phyloP scores from a whole-genome alignment of 495 filamentous ascomycete species.

The Penicillium lividum region DNA sequence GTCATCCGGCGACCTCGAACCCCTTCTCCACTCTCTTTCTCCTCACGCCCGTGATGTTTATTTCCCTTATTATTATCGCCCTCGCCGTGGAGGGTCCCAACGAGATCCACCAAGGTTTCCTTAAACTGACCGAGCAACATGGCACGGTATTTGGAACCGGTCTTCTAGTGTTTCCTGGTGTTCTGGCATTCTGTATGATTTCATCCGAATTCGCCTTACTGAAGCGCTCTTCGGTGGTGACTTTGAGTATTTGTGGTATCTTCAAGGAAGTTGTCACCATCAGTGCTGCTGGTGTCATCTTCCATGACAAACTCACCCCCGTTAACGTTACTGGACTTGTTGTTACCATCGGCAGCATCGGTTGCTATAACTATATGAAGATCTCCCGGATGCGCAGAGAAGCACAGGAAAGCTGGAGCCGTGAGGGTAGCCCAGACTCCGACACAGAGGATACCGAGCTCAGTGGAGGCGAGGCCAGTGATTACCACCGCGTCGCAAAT shows the following conservation, averaged over 20 bases:
- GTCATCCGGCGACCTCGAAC: slow-evolving; percentile 93
- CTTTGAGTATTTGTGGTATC: slow-evolving; percentile 93
- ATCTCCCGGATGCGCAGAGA: slow-evolving; percentile 83
- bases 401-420: slow-evolving; percentile 41
- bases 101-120: slow-evolving; percentile 62
- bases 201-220: slow-evolving; percentile 93
- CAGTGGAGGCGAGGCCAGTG: slow-evolving; percentile 25
- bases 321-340: slow-evolving; percentile 86
- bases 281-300: slow-evolving; percentile 80
- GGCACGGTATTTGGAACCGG: slow-evolving; percentile 57
- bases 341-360: slow-evolving; percentile 87
- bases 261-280: slow-evolving; percentile 99
- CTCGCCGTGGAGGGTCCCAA: slow-evolving; percentile 80
- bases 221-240: slow-evolving; percentile 93
- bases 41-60: slow-evolving; percentile 94
- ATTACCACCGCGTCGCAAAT: slow-evolving; percentile 31
- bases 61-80: slow-evolving; percentile 76
- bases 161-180: slow-evolving; percentile 85
- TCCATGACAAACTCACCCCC: slow-evolving; percentile 83
- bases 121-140: slow-evolving; percentile 60
- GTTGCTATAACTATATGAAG: slow-evolving; percentile 92
- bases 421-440: slow-evolving; percentile 32
- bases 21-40: slow-evolving; percentile 97
- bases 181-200: slow-evolving; percentile 95
- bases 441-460: slow-evolving; percentile 36